phyloP scores from a whole-genome alignment of 306 rosid genomes.

The Cicer arietinum region DNA sequence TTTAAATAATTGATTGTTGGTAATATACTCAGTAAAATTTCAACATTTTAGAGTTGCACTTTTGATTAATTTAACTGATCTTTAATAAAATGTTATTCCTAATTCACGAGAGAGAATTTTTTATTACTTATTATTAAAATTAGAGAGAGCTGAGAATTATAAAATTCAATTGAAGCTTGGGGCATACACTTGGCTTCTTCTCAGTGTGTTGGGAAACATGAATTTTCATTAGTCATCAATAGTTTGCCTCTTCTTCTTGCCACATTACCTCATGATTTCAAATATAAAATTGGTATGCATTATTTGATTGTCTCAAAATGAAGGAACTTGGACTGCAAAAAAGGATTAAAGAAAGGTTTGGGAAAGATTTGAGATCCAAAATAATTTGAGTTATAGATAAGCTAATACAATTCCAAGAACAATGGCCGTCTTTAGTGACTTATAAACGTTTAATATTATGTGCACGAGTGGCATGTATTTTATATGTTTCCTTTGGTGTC shows the following conservation, averaged over 20 bases:
- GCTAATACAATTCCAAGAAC: conserved; percentile 38
- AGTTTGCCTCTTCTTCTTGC: conserved; percentile 11
- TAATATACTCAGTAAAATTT: no score
- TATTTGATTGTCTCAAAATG: conserved; percentile 30
- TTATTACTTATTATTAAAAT: no score
- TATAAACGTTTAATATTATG: conserved; percentile 23
- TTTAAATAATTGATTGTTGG: no score
- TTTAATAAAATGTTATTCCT: no score
- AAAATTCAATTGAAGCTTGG: no score
- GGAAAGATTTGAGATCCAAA: conserved; percentile 47
- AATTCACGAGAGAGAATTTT: no score
- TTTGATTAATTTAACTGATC: no score
- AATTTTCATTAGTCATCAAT: no score
- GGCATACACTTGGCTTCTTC: no score
- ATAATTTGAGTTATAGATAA: conserved; percentile 42
- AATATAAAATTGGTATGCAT: conserved; percentile 2
- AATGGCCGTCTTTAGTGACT: background rate
- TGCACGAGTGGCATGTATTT: conserved; percentile 49
- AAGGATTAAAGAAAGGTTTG: conserved; percentile 25
- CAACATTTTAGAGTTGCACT: no score
- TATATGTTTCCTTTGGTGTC: conserved; percentile 5
- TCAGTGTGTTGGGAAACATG: no score
- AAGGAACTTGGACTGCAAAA: conserved; percentile 40
- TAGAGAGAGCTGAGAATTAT: no score
- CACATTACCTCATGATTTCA: conserved; percentile 46